These are phyloP conservation scores for Cyanidioschyzon merolae DNA, from an alignment of 23 red algal genomes.

Conservation along the genomic window DNA sequence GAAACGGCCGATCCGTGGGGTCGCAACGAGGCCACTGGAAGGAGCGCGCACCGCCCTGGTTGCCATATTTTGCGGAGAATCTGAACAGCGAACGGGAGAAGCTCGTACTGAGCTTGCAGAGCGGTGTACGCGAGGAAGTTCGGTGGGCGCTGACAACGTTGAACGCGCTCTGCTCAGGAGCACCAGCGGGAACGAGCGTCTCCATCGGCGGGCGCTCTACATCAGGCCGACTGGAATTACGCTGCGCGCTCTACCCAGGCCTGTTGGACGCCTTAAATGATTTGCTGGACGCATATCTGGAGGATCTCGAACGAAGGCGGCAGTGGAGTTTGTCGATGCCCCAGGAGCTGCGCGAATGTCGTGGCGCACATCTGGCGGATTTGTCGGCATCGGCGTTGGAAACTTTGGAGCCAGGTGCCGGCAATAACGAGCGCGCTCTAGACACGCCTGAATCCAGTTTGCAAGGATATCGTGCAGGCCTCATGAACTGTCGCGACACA, in stretches of 20 bases:
- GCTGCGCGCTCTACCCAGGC: constrained; percentile 48
- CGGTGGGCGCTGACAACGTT: constrained; percentile 68
- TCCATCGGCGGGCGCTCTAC: neutral
- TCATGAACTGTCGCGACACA: constrained; percentile 54
- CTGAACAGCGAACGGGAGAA: constrained; percentile 39
- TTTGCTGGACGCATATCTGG: constrained; percentile 46
- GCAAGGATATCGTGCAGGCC: constrained; percentile 34
- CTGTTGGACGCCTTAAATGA: constrained; percentile 59
- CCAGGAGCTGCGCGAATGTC: constrained; percentile 20
- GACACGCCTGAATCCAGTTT: constrained; percentile 16
- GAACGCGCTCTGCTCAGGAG: constrained; percentile 44
- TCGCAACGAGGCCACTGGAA: neutral
- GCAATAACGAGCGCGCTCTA: constrained; percentile 16
- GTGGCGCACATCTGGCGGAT: constrained; percentile 19
- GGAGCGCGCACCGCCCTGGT: constrained; percentile 1
- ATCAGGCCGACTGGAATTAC: constrained; percentile 21
- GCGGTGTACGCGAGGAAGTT: constrained; percentile 50
- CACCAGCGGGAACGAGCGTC: constrained; percentile 10
- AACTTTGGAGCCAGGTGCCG: constrained; percentile 13
- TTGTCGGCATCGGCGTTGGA: constrained; percentile 25
- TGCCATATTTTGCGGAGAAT: constrained; percentile 28
- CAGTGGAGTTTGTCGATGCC: constrained; percentile 29
- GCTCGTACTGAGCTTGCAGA: constrained; percentile 53
- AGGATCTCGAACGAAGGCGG: constrained; percentile 35
- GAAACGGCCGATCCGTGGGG: neutral